Conservation (phyloP, 345 rosid species). For the Eucalyptus decipiens region DNA sequence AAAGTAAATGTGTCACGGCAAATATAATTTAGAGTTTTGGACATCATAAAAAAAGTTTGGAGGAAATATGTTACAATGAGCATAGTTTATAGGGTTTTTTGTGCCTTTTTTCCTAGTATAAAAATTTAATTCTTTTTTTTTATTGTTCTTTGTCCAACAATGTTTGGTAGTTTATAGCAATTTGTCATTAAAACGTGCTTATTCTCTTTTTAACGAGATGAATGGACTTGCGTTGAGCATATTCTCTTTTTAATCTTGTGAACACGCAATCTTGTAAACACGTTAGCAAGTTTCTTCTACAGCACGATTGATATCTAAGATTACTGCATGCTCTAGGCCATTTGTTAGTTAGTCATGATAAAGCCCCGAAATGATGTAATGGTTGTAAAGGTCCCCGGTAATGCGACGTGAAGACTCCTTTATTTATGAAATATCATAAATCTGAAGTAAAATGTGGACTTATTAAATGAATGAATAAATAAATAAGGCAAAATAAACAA, state of each 20-base stretch:
- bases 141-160: neutral
- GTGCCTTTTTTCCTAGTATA: no score
- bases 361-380: no score
- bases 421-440: neutral
- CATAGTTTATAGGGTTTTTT: no score
- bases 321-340: neutral
- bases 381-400: fast-evolving
- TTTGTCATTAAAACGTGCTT: neutral
- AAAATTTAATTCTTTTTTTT: no score
- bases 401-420: neutral
- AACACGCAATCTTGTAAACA: neutral
- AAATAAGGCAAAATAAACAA: neutral
- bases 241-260: neutral
- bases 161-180: neutral
- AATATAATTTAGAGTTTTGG: no score
- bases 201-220: neutral
- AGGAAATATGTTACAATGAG: fast-evolving
- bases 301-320: neutral
- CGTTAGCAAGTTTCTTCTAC: no score
- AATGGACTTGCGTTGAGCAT: neutral
- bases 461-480: neutral
- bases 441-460: fast-evolving
- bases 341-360: no score
- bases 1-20: no score
- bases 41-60: no score